These are phyloP conservation scores for Gossypium rotundifolium DNA, from an alignment of 345 rosid genomes.

Conservation along the genomic window DNA sequence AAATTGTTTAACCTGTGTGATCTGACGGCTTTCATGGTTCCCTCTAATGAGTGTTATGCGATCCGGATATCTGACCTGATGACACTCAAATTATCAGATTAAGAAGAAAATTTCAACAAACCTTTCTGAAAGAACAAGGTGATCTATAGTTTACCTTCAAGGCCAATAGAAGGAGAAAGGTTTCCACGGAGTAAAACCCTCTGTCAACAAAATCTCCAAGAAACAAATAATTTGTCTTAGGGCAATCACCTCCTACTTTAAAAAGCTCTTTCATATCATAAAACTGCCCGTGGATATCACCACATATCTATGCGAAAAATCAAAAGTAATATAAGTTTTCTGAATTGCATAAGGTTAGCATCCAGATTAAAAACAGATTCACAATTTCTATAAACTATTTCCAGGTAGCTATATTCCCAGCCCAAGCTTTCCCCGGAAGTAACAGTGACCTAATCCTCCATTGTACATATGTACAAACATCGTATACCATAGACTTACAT, in stretches of 20 bases:
- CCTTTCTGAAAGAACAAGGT: not conserved
- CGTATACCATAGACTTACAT: not conserved
- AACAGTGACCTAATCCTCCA: not conserved
- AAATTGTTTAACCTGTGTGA: constrained; percentile 68
- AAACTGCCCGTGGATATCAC: constrained; percentile 98
- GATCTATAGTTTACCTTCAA: constrained; percentile 56
- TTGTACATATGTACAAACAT: not conserved
- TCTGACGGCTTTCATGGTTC: constrained; percentile 96
- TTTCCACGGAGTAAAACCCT: constrained; percentile 96
- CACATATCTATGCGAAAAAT: constrained; percentile 62
- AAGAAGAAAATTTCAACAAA: not conserved
- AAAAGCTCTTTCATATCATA: constrained; percentile 99
- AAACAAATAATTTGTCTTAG: constrained; percentile 91
- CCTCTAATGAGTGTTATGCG: constrained; percentile 93
- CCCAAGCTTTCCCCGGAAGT: not conserved
- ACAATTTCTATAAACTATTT: not conserved
- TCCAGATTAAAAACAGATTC: constrained; percentile 4
- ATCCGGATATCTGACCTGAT: constrained; percentile 95
- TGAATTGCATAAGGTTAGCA: not conserved
- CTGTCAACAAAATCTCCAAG: constrained; percentile 99
- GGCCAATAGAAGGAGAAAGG: constrained; percentile 89
- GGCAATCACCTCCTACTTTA: constrained; percentile 95
- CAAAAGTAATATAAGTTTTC: constrained; percentile 6
- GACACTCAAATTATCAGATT: constrained; percentile 22
- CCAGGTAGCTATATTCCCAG: not conserved